Percentiles rank a stretch among this genome's conserved stretches.
Conservation (phyloP, 768 basidiomycete genomes). For the Termitomyces sp. region DNA sequence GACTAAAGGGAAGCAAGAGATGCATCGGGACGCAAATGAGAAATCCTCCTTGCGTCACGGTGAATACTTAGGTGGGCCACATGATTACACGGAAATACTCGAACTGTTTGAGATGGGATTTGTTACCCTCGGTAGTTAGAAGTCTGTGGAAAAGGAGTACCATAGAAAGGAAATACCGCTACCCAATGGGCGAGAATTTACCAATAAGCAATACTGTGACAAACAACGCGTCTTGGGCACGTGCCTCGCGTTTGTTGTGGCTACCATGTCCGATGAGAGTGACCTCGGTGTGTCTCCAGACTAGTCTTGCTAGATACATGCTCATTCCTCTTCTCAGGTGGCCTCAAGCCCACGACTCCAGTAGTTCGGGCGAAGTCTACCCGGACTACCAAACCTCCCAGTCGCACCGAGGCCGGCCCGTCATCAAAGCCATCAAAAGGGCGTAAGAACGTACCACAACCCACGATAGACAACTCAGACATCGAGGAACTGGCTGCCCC, state of each 20-base stretch:
- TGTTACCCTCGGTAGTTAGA: too few species aligned
- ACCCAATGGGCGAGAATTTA: too few species aligned
- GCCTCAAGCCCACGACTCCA: constrained; percentile 10
- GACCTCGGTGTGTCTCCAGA: constrained; percentile 13
- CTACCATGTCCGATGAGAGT: constrained; percentile 14
- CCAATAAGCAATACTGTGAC: background rate
- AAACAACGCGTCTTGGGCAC: constrained; percentile 11
- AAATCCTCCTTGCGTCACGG: background rate
- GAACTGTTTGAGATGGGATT: too few species aligned
- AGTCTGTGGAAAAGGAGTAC: too few species aligned
- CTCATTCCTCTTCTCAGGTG: constrained; percentile 10
- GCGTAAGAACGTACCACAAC: constrained; percentile 5
- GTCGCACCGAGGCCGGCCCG: constrained; percentile 13
- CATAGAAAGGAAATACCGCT: too few species aligned
- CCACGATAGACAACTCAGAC: constrained; percentile 11
- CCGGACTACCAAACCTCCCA: constrained; percentile 7
- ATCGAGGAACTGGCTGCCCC: constrained; percentile 9
- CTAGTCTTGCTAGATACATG: background rate
- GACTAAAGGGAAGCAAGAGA: background rate
- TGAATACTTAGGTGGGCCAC: background rate
- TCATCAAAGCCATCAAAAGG: constrained; percentile 14
- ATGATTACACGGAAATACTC: background rate
- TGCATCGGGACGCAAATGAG: background rate
- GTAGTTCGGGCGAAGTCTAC: constrained; percentile 1
- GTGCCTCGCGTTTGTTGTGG: constrained; percentile 16